Percentiles rank a stretch among this genome's conserved stretches.
Conservation (phyloP, 2,329 filamentous ascomycete genomes). For the Colletotrichum plurivorum region DNA sequence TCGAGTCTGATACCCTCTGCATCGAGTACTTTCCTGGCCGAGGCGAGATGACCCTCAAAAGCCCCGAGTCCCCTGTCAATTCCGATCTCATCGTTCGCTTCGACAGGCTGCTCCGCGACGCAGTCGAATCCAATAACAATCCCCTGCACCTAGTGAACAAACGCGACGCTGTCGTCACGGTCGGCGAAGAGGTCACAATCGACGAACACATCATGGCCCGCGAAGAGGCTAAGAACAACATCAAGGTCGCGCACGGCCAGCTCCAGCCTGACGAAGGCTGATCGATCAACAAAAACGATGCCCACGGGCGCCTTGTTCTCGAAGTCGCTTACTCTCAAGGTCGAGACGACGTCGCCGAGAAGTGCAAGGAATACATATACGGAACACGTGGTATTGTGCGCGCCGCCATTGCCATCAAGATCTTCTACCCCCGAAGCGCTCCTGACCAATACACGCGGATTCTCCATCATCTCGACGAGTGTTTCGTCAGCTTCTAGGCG, state of each 20-base stretch:
- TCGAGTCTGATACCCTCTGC: too few species aligned
- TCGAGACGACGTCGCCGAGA: not conserved
- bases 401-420: constrained; percentile 4
- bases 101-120: too few species aligned
- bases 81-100: too few species aligned
- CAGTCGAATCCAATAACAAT: too few species aligned
- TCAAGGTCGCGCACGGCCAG: not conserved
- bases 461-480: constrained; percentile 1
- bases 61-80: too few species aligned
- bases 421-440: not conserved
- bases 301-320: not conserved
- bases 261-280: not conserved
- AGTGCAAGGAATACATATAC: not conserved
- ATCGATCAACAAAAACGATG: not conserved
- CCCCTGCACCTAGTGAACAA: too few species aligned
- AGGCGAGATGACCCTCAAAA: too few species aligned
- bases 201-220: too few species aligned
- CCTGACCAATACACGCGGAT: not conserved
- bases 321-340: not conserved
- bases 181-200: too few species aligned
- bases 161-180: too few species aligned
- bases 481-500: constrained; percentile 11
- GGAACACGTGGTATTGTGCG: not conserved
- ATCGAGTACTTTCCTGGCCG: too few species aligned
- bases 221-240: too few species aligned